Conservation (phyloP, 2,329 filamentous ascomycete species). For the Madurella mycetomatis region DNA sequence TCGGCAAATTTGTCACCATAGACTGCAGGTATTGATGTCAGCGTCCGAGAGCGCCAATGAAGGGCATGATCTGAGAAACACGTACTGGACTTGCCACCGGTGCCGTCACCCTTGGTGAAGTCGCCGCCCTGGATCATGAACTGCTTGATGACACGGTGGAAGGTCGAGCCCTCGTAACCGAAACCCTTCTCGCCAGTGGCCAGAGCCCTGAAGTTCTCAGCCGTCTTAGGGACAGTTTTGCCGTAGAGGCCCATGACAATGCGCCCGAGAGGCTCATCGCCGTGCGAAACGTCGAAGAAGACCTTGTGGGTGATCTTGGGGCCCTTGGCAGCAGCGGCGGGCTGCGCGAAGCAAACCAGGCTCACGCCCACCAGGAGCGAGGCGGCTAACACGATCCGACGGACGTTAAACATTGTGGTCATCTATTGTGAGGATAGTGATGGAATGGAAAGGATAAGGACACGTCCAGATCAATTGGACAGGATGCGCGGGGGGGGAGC, state of each 20-base stretch:
- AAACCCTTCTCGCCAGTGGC: conserved; percentile 83
- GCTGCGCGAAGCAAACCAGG: conserved; percentile 71
- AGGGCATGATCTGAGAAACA: conserved; percentile 20
- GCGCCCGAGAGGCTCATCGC: conserved; percentile 67
- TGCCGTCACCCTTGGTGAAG: conserved; percentile 78
- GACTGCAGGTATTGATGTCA: conserved; percentile 43
- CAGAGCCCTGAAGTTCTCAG: conserved; percentile 71
- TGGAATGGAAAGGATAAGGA: not conserved
- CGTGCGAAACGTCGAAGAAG: conserved; percentile 79
- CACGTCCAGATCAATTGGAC: conserved; percentile 13
- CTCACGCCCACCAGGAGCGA: conserved; percentile 72
- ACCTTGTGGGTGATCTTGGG: conserved; percentile 96
- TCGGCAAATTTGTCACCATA: conserved; percentile 80
- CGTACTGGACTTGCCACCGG: conserved; percentile 79
- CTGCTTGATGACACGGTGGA: conserved; percentile 86
- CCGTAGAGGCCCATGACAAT: conserved; percentile 81
- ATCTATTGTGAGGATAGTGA: conserved; percentile 31
- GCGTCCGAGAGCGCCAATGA: not conserved
- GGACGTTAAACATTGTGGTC: conserved; percentile 65
- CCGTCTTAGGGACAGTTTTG: conserved; percentile 76
- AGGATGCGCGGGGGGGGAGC: not conserved
- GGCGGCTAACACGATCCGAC: conserved; percentile 65
- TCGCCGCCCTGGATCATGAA: conserved; percentile 94
- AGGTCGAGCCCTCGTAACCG: conserved; percentile 74
- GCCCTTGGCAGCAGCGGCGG: conserved; percentile 71